A percentile compares a stretch with the other conserved stretches of the same genome.
Evolutionary conservation across 129 eudicot genomes (phyloP).

Genomic region (Silybum marianum): DNA sequence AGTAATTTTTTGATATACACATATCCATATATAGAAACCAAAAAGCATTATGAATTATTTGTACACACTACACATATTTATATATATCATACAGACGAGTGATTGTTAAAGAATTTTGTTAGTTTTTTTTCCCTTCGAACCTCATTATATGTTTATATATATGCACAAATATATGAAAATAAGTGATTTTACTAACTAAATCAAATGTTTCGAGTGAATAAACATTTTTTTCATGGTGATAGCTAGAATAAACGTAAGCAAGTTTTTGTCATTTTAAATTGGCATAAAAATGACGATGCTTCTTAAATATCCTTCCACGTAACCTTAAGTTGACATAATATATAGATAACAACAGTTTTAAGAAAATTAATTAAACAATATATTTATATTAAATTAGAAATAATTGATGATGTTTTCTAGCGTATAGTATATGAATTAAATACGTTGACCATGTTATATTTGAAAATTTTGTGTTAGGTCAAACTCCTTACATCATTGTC

Average conservation of each 20-base stretch:
- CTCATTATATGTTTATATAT: too few species aligned
- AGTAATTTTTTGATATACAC: too few species aligned
- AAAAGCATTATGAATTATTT: too few species aligned
- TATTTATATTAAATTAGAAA: neutral
- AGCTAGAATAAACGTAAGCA: neutral
- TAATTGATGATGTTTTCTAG: slow-evolving; percentile 9
- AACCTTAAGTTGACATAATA: slow-evolving; percentile 20
- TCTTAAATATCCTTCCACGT: slow-evolving; percentile 16
- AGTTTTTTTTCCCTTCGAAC: too few species aligned
- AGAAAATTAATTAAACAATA: neutral
- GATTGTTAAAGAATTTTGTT: too few species aligned
- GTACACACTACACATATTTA: too few species aligned
- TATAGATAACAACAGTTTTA: neutral
- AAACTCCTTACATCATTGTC: slow-evolving; percentile 29
- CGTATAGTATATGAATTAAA: slow-evolving; percentile 5
- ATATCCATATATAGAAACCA: too few species aligned
- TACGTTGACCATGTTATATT: slow-evolving; percentile 24
- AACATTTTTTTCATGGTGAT: neutral
- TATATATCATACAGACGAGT: too few species aligned
- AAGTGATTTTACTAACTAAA: neutral
- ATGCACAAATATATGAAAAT: neutral
- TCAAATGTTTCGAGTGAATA: neutral
- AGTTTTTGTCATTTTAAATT: neutral
- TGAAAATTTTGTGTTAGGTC: slow-evolving; percentile 26
- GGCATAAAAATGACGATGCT: neutral